phyloP scores from a whole-genome alignment of 768 basidiomycete species.

The Mycena sanguinolenta region DNA sequence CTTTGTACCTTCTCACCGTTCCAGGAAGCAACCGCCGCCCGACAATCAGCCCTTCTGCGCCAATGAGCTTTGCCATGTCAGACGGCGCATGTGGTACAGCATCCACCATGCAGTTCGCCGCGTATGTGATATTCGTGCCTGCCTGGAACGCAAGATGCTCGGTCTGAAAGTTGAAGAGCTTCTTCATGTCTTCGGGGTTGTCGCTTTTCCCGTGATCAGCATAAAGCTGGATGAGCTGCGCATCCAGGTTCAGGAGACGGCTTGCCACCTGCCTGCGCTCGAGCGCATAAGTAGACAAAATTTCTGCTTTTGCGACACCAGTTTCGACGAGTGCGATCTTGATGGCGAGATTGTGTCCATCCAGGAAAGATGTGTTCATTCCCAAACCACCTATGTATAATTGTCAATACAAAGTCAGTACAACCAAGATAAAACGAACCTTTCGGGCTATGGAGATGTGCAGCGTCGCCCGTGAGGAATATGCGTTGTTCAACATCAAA shows the following conservation, averaged over 20 bases:
- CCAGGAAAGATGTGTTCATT: slow-evolving; percentile 24
- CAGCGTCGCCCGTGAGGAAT: slow-evolving; percentile 24
- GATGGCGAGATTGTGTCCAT: slow-evolving; percentile 21
- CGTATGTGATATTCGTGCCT: slow-evolving; percentile 25
- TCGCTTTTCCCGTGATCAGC: slow-evolving; percentile 25
- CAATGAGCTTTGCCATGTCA: slow-evolving; percentile 15
- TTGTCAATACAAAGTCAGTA: neutral
- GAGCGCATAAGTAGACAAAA: slow-evolving; percentile 16
- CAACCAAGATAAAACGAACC: neutral
- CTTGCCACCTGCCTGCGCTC: slow-evolving; percentile 14
- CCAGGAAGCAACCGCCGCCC: slow-evolving; percentile 23
- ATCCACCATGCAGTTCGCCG: slow-evolving; percentile 19
- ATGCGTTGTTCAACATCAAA: slow-evolving; percentile 14
- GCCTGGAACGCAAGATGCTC: slow-evolving; percentile 28
- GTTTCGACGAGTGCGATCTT: slow-evolving; percentile 24
- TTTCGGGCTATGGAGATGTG: slow-evolving; percentile 24
- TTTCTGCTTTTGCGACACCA: slow-evolving; percentile 1
- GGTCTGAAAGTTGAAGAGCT: slow-evolving; percentile 18
- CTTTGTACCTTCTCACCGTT: slow-evolving; percentile 6
- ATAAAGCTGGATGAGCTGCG: slow-evolving; percentile 15
- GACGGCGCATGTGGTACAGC: neutral
- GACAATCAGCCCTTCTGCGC: slow-evolving; percentile 13
- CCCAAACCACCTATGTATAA: slow-evolving; percentile 14
- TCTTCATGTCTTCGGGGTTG: slow-evolving; percentile 12
- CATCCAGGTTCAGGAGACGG: slow-evolving; percentile 19